A percentile compares a stretch with the other conserved stretches of the same genome.
Evolutionary conservation across 108 stramenopile species (phyloP).

Genomic region (Cyclotella kingstonii): DNA sequence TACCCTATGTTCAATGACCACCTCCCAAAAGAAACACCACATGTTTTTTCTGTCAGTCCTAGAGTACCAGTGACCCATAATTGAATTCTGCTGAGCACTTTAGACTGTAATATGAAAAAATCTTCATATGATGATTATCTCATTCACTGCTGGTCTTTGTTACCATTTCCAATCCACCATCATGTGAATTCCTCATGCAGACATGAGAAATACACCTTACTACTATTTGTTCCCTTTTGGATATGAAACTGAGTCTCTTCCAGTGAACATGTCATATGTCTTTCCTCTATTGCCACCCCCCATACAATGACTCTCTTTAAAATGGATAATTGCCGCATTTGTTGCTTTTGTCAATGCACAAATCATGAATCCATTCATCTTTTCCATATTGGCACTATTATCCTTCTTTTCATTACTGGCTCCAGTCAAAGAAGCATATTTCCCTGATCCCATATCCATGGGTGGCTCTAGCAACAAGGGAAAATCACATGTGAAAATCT

Average conservation of each 20-base stretch:
- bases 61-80: too few species aligned
- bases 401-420: slow-evolving; percentile 3
- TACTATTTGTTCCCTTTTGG: too few species aligned
- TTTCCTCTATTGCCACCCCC: slow-evolving; percentile 31
- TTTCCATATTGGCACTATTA: slow-evolving; percentile 27
- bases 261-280: slow-evolving; percentile 30
- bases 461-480: slow-evolving; percentile 55
- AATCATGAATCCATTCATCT: slow-evolving; percentile 47
- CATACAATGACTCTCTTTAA: slow-evolving; percentile 38
- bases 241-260: slow-evolving; percentile 19
- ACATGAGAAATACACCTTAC: too few species aligned
- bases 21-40: too few species aligned
- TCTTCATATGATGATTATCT: too few species aligned
- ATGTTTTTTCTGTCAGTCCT: too few species aligned
- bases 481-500: slow-evolving; percentile 59
- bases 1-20: too few species aligned
- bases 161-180: too few species aligned
- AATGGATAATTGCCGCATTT: slow-evolving; percentile 53
- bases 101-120: too few species aligned
- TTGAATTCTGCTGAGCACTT: too few species aligned
- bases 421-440: slow-evolving; percentile 8
- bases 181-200: too few species aligned
- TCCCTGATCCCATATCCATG: slow-evolving; percentile 39
- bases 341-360: slow-evolving; percentile 49
- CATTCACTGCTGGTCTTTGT: too few species aligned